Percentiles rank a stretch among this genome's conserved stretches.
Conservation (phyloP, 2,329 filamentous ascomycete species). For the Tolypocladium cylindrosporum region DNA sequence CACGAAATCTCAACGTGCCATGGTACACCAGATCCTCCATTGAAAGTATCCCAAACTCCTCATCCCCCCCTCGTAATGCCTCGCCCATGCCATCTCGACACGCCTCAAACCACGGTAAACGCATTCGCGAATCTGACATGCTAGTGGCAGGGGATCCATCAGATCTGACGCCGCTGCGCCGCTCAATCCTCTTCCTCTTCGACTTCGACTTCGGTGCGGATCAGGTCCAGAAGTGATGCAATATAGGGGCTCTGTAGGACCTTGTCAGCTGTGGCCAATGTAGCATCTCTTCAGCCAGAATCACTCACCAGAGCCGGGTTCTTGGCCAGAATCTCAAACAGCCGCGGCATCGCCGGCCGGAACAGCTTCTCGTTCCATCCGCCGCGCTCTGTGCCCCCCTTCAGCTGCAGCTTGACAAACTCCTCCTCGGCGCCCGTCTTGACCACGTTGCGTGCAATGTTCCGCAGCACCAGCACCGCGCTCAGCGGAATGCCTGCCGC, state of each 20-base stretch:
- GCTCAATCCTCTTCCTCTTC: conserved; percentile 8
- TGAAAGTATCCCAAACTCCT: not conserved
- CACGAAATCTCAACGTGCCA: not conserved
- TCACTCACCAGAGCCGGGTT: conserved; percentile 50
- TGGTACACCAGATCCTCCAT: not conserved
- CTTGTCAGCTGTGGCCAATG: conserved; percentile 6
- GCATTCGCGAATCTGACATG: too few species aligned
- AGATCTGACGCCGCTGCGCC: not conserved
- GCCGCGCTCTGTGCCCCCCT: conserved; percentile 26
- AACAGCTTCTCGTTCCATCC: conserved; percentile 62
- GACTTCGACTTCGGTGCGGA: conserved; percentile 18
- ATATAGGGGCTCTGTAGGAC: conserved; percentile 26
- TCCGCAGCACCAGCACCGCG: conserved; percentile 66
- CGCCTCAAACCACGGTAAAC: too few species aligned
- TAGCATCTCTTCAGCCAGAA: not conserved
- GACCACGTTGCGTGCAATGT: conserved; percentile 59
- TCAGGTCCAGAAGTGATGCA: conserved; percentile 28
- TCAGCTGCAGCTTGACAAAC: conserved; percentile 36
- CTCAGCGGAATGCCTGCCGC: conserved; percentile 72
- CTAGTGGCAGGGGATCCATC: not conserved
- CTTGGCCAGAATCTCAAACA: conserved; percentile 62
- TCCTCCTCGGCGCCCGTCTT: conserved; percentile 51
- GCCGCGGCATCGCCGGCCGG: conserved; percentile 50
- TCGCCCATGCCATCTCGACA: not conserved
- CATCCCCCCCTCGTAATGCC: not conserved